These are phyloP conservation scores for Suhomyces coccinellae DNA, from an alignment of 1,139 yeast species.

Conservation along the genomic window DNA sequence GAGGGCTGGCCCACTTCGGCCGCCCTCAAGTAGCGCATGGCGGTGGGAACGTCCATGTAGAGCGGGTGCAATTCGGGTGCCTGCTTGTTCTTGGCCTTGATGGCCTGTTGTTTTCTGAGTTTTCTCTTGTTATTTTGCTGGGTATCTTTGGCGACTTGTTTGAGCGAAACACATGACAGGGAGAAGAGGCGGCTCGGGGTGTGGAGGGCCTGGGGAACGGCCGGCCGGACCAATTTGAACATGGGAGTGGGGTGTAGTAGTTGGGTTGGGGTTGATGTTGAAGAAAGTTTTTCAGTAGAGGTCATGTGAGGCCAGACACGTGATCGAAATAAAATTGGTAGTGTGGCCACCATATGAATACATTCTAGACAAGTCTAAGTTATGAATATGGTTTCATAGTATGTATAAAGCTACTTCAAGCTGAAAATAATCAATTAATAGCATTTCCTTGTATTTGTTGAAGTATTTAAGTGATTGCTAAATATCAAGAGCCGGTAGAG, in stretches of 20 bases:
- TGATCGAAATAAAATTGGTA: too few species aligned
- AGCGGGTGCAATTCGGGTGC: slow-evolving; percentile 57
- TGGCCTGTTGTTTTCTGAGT: slow-evolving; percentile 34
- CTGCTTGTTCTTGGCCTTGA: slow-evolving; percentile 41
- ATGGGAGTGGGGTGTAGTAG: slow-evolving; percentile 1
- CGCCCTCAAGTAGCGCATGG: slow-evolving; percentile 79
- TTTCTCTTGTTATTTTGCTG: slow-evolving; percentile 23
- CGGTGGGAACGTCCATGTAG: slow-evolving; percentile 70
- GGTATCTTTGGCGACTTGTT: slow-evolving; percentile 11
- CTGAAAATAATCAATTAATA: too few species aligned
- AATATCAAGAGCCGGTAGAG: too few species aligned
- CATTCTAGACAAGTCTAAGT: too few species aligned
- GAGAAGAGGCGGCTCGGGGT: slow-evolving; percentile 12
- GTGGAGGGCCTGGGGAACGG: slow-evolving; percentile 5
- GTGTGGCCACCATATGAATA: too few species aligned
- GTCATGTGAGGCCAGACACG: slow-evolving; percentile 1
- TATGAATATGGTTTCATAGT: too few species aligned
- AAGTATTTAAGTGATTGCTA: too few species aligned
- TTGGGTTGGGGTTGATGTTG: not conserved
- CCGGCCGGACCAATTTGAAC: slow-evolving; percentile 8
- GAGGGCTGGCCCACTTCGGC: slow-evolving; percentile 85
- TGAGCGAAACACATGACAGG: slow-evolving; percentile 9
- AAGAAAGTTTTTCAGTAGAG: slow-evolving; percentile 5
- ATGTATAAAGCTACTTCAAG: too few species aligned
- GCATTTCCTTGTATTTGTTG: too few species aligned